Evolutionary conservation across 306 rosid species (phyloP).

Genomic region (Acacia acuminata): DNA sequence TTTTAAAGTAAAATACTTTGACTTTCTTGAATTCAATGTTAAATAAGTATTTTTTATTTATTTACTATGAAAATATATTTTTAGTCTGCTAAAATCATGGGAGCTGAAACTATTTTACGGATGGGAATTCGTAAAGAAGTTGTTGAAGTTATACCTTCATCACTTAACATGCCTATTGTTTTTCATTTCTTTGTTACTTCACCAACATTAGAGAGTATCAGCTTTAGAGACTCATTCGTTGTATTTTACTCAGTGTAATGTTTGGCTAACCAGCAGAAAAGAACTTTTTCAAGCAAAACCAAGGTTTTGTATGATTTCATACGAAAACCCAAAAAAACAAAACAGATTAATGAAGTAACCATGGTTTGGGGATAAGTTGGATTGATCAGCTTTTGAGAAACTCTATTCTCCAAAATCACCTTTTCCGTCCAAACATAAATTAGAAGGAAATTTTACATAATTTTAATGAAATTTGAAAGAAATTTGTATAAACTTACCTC

Average conservation of each 20-base stretch:
- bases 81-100: background rate
- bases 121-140: background rate
- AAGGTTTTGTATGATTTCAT: too few relatives aligned
- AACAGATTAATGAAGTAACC: too few relatives aligned
- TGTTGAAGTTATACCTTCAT: background rate
- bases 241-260: background rate
- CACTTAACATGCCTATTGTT: background rate
- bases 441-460: background rate
- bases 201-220: background rate
- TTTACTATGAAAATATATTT: background rate
- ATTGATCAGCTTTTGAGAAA: too few relatives aligned
- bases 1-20: background rate
- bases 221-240: background rate
- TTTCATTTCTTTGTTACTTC: background rate
- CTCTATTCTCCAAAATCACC: too few relatives aligned
- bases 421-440: background rate
- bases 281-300: too few relatives aligned
- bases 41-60: background rate
- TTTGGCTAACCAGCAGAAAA: too few relatives aligned
- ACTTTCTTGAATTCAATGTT: background rate
- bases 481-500: slow-evolving; percentile 58
- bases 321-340: too few relatives aligned
- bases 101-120: background rate
- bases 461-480: slow-evolving; percentile 30
- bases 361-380: too few relatives aligned